A percentile compares a stretch with the other conserved stretches of the same genome.
Conservation (phyloP, 2,329 filamentous ascomycete genomes). For the Pseudogymnoascus verrucosus region DNA sequence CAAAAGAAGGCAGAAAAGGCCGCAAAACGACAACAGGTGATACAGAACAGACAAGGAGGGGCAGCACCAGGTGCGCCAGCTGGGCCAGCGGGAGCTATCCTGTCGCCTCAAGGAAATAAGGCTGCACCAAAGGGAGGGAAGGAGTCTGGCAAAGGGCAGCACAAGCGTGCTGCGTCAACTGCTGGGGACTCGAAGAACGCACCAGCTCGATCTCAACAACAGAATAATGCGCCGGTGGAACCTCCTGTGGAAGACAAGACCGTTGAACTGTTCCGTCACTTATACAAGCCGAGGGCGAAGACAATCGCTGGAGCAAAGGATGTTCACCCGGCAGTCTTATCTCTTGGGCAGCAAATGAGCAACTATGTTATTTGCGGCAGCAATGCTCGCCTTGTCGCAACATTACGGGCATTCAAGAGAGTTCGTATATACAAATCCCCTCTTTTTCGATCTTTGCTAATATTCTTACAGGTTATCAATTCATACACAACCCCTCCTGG, state of each 20-base stretch:
- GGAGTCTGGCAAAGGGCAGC: conserved; percentile 31
- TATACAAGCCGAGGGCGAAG: conserved; percentile 65
- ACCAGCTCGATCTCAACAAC: conserved; percentile 20
- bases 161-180: conserved; percentile 26
- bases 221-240: conserved; percentile 26
- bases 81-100: conserved; percentile 14
- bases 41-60: conserved; percentile 39
- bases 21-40: conserved; percentile 68
- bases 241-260: conserved; percentile 52
- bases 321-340: conserved; percentile 78
- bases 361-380: conserved; percentile 79
- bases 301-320: conserved; percentile 57
- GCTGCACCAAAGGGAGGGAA: conserved; percentile 25
- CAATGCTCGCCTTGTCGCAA: conserved; percentile 79
- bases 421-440: conserved; percentile 37
- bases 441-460: not conserved
- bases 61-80: conserved; percentile 25
- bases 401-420: conserved; percentile 80
- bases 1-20: conserved; percentile 87
- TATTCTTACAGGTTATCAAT: conserved; percentile 62
- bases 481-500: conserved; percentile 85
- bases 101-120: conserved; percentile 23
- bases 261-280: conserved; percentile 72
- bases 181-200: conserved; percentile 23
- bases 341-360: conserved; percentile 79